Percentiles rank a stretch among this genome's conserved stretches.
Conservation (phyloP, 192 early-diverging fungal genomes). For the Neocallimastix lanati region DNA sequence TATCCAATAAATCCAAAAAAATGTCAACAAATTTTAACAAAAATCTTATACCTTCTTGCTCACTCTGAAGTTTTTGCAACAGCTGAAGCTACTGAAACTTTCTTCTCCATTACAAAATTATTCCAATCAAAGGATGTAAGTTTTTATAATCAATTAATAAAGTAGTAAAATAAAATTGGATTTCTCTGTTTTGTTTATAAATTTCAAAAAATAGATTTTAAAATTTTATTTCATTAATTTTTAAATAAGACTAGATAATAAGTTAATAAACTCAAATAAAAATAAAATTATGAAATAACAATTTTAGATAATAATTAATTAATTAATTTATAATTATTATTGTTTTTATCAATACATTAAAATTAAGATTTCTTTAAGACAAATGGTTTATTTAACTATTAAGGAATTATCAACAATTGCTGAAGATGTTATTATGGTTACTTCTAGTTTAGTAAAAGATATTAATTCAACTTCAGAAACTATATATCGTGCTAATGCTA, state of each 20-base stretch:
- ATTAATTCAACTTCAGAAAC: constrained; percentile 86
- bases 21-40: constrained; percentile 78
- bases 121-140: constrained; percentile 87
- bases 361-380: constrained; percentile 66
- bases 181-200: too few species aligned
- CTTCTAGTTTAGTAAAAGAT: constrained; percentile 83
- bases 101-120: constrained; percentile 93
- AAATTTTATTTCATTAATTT: too few species aligned
- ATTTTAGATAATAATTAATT: too few species aligned
- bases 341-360: neutral
- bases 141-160: constrained; percentile 1
- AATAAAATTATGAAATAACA: too few species aligned
- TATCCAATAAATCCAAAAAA: constrained; percentile 87
- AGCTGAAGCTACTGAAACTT: constrained; percentile 93
- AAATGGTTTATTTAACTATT: constrained; percentile 94
- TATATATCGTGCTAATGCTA: constrained; percentile 83
- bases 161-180: too few species aligned
- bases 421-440: constrained; percentile 96
- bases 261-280: too few species aligned
- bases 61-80: constrained; percentile 73
- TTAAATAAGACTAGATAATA: too few species aligned
- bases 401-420: constrained; percentile 86
- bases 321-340: too few species aligned
- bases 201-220: too few species aligned
- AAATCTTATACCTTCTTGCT: constrained; percentile 83